phyloP scores from a whole-genome alignment of 345 rosid species.

The Fremontodendron californicum region DNA sequence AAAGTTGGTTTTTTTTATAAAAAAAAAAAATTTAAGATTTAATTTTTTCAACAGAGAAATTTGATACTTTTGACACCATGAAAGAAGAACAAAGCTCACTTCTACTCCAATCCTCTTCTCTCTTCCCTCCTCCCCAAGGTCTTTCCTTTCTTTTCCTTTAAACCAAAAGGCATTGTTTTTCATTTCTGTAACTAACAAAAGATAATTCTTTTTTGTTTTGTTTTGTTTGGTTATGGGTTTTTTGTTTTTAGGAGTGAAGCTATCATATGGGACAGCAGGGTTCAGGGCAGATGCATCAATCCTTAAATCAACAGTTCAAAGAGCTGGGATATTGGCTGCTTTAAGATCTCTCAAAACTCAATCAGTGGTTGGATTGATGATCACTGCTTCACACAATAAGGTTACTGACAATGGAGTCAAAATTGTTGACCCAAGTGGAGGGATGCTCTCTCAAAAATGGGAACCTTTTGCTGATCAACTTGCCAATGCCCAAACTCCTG shows the following conservation, averaged over 20 bases:
- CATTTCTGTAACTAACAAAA: neutral
- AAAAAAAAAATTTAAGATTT: neutral
- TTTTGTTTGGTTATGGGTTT: neutral
- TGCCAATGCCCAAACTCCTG: slow-evolving; percentile 58
- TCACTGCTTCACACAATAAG: slow-evolving; percentile 92
- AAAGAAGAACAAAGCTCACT: slow-evolving; percentile 51
- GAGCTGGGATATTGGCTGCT: slow-evolving; percentile 81
- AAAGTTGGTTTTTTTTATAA: too few species aligned
- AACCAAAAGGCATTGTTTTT: neutral
- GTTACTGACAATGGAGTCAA: slow-evolving; percentile 86
- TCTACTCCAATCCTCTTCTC: slow-evolving; percentile 48
- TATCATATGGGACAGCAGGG: slow-evolving; percentile 90
- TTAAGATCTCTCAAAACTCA: slow-evolving; percentile 74
- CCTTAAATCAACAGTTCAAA: slow-evolving; percentile 64
- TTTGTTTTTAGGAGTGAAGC: slow-evolving; percentile 40
- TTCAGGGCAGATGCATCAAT: slow-evolving; percentile 78
- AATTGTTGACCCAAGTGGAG: slow-evolving; percentile 78
- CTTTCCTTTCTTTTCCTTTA: neutral
- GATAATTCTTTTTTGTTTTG: neutral
- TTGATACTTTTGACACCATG: slow-evolving; percentile 41
- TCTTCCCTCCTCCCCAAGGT: slow-evolving; percentile 58
- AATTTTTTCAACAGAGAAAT: neutral
- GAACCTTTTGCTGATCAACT: slow-evolving; percentile 87
- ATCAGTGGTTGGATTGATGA: slow-evolving; percentile 70
- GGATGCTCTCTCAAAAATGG: slow-evolving; percentile 93